Percentiles rank a stretch among this genome's conserved stretches.
phyloP scores from a whole-genome alignment of 805 yeast genomes.

The Candida fluviatilis region DNA sequence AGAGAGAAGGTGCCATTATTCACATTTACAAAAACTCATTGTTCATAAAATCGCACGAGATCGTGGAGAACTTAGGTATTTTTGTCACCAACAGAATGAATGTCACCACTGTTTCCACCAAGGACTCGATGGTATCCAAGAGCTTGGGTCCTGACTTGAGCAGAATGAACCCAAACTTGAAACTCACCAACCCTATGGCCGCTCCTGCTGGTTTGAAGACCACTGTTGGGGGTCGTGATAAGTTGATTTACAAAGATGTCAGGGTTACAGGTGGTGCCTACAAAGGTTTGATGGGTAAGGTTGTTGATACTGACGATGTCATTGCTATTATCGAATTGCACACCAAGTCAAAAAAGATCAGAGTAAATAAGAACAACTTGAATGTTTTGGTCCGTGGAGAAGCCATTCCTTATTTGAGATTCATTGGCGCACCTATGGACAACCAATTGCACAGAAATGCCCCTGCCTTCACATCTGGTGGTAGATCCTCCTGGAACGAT shows the following conservation, averaged over 20 bases:
- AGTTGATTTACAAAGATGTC: conserved; percentile 77
- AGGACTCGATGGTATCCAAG: conserved; percentile 62
- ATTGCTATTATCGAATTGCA: conserved; percentile 91
- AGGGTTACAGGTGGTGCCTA: conserved; percentile 87
- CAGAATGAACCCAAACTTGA: conserved; percentile 80
- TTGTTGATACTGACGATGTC: conserved; percentile 89
- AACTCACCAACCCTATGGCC: conserved; percentile 52
- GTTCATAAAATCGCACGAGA: conserved; percentile 76
- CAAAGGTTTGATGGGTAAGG: conserved; percentile 91
- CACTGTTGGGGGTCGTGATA: conserved; percentile 70
- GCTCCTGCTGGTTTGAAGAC: conserved; percentile 42
- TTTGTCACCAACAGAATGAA: conserved; percentile 74
- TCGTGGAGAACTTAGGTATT: conserved; percentile 84
- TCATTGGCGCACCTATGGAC: conserved; percentile 47
- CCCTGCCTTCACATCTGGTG: conserved; percentile 38
- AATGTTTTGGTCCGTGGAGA: conserved; percentile 68
- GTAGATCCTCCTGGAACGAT: conserved; percentile 51
- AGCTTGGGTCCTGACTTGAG: conserved; percentile 62
- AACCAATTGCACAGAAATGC: conserved; percentile 10
- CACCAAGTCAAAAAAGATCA: conserved; percentile 83
- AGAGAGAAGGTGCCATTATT: conserved; percentile 81
- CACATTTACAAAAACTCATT: conserved; percentile 80
- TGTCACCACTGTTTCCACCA: conserved; percentile 80
- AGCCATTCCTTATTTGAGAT: conserved; percentile 74
- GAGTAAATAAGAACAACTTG: conserved; percentile 75